Evolutionary conservation across 208 protist genomes (phyloP).

Genomic region (Acanthamoeba castellanii): DNA sequence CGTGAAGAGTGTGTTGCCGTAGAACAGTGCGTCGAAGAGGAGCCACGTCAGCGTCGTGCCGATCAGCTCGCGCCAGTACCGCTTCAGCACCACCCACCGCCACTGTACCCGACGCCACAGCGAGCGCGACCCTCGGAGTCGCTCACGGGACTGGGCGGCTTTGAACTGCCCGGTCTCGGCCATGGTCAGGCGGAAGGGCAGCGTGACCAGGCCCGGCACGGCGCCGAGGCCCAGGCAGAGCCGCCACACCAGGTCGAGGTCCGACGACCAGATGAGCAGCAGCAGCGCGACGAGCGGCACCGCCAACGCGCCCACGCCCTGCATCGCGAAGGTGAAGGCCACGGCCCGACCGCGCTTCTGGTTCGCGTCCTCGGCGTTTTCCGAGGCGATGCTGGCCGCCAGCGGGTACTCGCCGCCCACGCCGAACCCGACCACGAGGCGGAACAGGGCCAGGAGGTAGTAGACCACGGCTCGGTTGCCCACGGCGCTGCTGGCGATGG

Average conservation of each 20-base stretch:
- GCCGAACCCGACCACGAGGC: conserved; percentile 76
- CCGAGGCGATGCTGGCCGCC: conserved; percentile 74
- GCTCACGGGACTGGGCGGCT: not conserved
- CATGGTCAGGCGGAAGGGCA: conserved; percentile 75
- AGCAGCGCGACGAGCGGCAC: conserved; percentile 47
- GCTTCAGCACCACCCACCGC: not conserved
- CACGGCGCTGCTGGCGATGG: conserved; percentile 36
- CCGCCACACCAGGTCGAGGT: conserved; percentile 77
- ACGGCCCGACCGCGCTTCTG: conserved; percentile 67
- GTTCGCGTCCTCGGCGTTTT: conserved; percentile 54
- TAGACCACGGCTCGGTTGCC: not conserved
- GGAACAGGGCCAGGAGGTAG: conserved; percentile 23
- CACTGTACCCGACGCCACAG: not conserved
- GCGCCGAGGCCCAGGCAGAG: conserved; percentile 70
- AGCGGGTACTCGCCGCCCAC: conserved; percentile 84
- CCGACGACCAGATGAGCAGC: not conserved
- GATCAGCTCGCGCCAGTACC: conserved; percentile 69
- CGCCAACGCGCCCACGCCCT: conserved; percentile 71
- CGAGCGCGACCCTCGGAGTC: not conserved
- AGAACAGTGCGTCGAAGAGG: conserved; percentile 85
- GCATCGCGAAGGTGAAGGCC: conserved; percentile 76
- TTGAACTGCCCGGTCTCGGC: conserved; percentile 73
- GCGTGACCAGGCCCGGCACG: conserved; percentile 51
- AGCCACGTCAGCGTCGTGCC: conserved; percentile 84
- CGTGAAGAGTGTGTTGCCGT: conserved; percentile 84